Base-by-base conservation (phyloP, 2,329 filamentous ascomycete species). In the Aspergillus tanneri region DNA sequence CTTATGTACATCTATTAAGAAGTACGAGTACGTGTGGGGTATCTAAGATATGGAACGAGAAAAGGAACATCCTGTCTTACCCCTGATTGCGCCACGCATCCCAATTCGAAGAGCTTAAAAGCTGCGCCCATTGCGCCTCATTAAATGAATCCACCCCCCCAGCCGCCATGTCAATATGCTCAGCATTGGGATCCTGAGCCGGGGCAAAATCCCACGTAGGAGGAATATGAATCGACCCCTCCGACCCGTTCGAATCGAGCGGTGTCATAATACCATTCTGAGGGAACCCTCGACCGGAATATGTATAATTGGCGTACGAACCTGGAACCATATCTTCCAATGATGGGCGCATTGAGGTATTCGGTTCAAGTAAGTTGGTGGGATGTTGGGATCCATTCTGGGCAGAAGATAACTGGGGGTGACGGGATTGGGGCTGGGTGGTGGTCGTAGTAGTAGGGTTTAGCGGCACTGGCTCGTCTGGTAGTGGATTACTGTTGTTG, bases 81-180 rank as follows among this genome's bases (percentile, higher is more conserved):
- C 16, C 39, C 22, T 48, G 34, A 27, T 43, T 48, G 11, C 39
- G 47, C 50, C 53, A 60, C 3, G 52, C 41, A 37, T 55, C 55
- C 57, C 57, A 60, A 10, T 44, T 52, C 2, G 35, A 46, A 11
- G 51, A 49, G 5, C 42, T 44, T 27, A 69, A 44, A 2, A 69
- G 58, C 21, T 68, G 61, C 3, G 64, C 62, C 66, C 70, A 72
- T 30, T 71, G 67, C 3, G 61, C 60, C 14, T 69, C 67, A 21
- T 50, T 65, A 6, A 69, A 54, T 11, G 57, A 46, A 23, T 63
- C 64, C 39, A 69, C 49, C 12, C 57, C 57, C 1, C 54, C 36
- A 22, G 49, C 38, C 10, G 53, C 52, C 19, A 61, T 55, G 27
- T 61, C 57, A 14, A 53, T 35, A 40, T 54, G 54, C 12, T 37